Base-by-base conservation (phyloP, 2,329 filamentous ascomycete species). In the Zymoseptoria brevis region DNA sequence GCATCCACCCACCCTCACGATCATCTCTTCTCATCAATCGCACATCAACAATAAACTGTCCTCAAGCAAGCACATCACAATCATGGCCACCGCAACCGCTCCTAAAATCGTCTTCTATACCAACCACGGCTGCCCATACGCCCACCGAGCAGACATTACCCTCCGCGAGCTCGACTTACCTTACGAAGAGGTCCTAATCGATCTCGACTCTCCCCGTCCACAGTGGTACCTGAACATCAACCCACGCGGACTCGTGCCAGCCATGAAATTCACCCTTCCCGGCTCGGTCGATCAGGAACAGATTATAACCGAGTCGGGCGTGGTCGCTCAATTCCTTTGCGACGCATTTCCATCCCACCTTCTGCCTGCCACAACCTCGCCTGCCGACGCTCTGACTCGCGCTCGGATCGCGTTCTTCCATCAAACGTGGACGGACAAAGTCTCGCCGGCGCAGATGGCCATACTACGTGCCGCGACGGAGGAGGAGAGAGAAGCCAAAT, bases 211-310 rank as follows among this genome's bases (percentile, higher is more conserved):
- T 8, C 89, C 89, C 0, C 84, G 89, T 8, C 84, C 87, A 26
- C 77, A 82, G 45, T 89, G 86, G 78, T 94, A 93, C 71, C 81
- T 94, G 8, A 78, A 86, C 55, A 76, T 94, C 71, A 92, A 93
- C 76, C 88, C 89, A 24, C 84, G 88, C 58, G 90, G 90, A 13
- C 82, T 91, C 2, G 88, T 94, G 4, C 89, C 90, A 0, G 76
- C 84, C 0, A 75, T 94, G 58, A 80, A 82, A 22, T 87, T 87
- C 77, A 80, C 84, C 62, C 64, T 70, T 8, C 80, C 79, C 61
- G 72, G 69, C 26, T 22, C 68, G 9, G 54, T 72, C n/a, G 71
- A 75, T 45, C 74, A 76, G 45, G 80, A 87, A 62, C 19, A 21
- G 13, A 86, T 89, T 70, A 79, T 94, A 68, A 84, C 82, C 56